Percentiles rank a stretch among this genome's conserved stretches.
Evolutionary conservation across 2,329 filamentous ascomycete species (phyloP).

Genomic region (Aureobasidium namibiae): DNA sequence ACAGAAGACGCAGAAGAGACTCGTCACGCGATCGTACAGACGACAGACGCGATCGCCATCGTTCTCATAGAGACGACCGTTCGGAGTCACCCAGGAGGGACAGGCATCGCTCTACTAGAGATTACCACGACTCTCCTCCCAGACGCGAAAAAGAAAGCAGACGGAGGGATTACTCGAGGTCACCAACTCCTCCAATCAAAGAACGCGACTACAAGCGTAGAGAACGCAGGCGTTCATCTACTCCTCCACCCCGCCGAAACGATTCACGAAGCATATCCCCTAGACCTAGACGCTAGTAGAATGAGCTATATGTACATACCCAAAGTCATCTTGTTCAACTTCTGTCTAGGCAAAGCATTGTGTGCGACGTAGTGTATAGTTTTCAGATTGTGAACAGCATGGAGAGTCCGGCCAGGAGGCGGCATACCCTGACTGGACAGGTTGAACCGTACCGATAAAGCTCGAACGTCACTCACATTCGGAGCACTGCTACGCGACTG

Average conservation of each 20-base stretch:
- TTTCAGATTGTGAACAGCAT: no score
- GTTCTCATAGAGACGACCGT: neutral
- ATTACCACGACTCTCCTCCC: neutral
- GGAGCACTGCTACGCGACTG: no score
- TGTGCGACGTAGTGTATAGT: no score
- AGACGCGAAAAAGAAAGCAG: neutral
- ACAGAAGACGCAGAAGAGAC: constrained; percentile 13
- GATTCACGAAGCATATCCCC: constrained; percentile 1
- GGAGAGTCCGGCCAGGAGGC: no score
- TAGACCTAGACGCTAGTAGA: neutral
- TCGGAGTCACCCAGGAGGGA: neutral
- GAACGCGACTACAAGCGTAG: neutral
- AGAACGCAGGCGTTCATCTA: constrained; percentile 1
- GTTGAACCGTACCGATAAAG: no score
- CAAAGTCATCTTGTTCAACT: neutral
- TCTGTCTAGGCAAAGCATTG: no score
- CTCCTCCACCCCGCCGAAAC: neutral
- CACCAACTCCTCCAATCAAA: neutral
- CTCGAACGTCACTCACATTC: no score
- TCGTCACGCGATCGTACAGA: constrained; percentile 12
- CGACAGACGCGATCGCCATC: neutral
- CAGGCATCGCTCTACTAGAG: neutral
- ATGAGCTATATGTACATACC: neutral
- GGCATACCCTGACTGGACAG: no score
- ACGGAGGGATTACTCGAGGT: neutral